Percentiles rank a stretch among this genome's conserved stretches.
phyloP scores from a whole-genome alignment of 2,329 filamentous ascomycete species.

The Botrytis pseudocinerea region DNA sequence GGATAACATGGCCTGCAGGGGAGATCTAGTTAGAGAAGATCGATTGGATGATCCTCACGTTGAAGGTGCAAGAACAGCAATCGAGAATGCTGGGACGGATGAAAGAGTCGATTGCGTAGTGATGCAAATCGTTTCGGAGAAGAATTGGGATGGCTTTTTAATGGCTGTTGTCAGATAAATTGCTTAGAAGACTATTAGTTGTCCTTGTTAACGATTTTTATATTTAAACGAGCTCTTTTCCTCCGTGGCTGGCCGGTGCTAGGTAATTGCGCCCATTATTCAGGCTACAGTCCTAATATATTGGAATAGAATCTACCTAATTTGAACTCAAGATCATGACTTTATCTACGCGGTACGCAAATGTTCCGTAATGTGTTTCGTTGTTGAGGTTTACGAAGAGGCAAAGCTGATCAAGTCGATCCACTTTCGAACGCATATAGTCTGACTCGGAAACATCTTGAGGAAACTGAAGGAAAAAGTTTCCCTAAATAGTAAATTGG shows the following conservation, averaged over 20 bases:
- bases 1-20: neutral
- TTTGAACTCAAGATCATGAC: neutral
- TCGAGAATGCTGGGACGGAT: neutral
- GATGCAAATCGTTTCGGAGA: constrained; percentile 10
- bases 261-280: neutral
- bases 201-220: neutral
- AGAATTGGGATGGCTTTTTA: neutral
- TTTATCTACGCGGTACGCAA: accelerated
- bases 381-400: neutral
- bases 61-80: constrained; percentile 4
- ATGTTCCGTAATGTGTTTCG: neutral
- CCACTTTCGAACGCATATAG: neutral
- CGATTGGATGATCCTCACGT: constrained; percentile 2
- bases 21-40: neutral
- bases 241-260: neutral
- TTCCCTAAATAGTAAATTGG: accelerated
- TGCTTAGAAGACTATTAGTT: neutral
- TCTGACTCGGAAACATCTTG: neutral
- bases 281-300: neutral
- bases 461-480: neutral
- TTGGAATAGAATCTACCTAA: neutral
- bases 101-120: constrained; percentile 4
- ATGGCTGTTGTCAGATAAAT: neutral
- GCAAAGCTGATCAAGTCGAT: neutral
- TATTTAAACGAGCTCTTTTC: neutral